Evolutionary conservation across 164 flowering plant species (phyloP), one percentile per base, ranked within the genome.

Genomic region (grape (Vitis vinifera)): DNA sequence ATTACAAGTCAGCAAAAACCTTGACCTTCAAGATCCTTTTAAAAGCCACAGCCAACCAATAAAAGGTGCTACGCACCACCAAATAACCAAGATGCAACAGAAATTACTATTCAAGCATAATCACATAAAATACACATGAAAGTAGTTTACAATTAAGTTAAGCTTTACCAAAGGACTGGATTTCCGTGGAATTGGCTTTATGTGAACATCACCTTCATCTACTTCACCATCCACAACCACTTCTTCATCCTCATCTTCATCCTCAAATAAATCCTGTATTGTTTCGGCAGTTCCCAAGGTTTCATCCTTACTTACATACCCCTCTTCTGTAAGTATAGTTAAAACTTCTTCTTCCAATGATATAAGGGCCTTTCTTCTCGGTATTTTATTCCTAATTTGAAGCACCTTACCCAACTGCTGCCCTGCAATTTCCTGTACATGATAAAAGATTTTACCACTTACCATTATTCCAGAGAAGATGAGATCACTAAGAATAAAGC

Each of bases 171-270:
- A 75, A n/a, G 89, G 88, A 66, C 72, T 65, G 7, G 87, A 57
- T 67, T 85, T 92, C 44, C 89, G 71, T 44, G 84, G 52, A 65
- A 76, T 82, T 73, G 97, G 96, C 83, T 84, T 92, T 73, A 95
- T 89, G 68, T 88, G 99, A 61, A 93, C 82, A 86, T 95, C 99
- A 68, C 99, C 99, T 83, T 95, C 98, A 86, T 95, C 97, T 61
- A 95, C 93, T 82, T 92, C 99, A 75, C 99, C 99, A 83, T 95
- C 97, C 65, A 86, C 88, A 79, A 92, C 86, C 61, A 88, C 87
- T 72, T 80, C 97, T 73, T 95, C 99, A 76, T 94, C 98, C 71
- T 94, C 99, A 27, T 95, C 98, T 73, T 95, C 99, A 77, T 85
- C 98, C 75, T 88, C 97, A 47, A 79, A 62, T 66, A 88, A 64